These are phyloP conservation scores for Hypsizygus marmoreus DNA, from an alignment of 768 basidiomycete genomes.

Conservation along the genomic window DNA sequence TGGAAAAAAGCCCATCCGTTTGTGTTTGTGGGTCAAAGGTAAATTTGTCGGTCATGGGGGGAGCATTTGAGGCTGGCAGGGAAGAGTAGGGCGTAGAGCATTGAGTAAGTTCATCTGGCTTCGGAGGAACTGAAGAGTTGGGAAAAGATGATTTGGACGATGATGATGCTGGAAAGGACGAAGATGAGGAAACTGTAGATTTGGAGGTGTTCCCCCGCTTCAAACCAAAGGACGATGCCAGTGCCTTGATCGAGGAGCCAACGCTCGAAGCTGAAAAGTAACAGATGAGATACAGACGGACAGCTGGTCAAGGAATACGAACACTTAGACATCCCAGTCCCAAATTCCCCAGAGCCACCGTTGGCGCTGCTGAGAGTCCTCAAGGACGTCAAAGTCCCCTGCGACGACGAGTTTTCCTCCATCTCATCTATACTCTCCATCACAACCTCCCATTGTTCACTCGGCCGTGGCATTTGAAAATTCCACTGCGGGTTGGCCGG, in stretches of 20 bases:
- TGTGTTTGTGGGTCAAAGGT: slow-evolving; percentile 38
- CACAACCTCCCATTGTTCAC: slow-evolving; percentile 85
- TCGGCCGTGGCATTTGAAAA: slow-evolving; percentile 52
- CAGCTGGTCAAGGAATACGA: slow-evolving; percentile 22
- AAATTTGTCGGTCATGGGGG: slow-evolving; percentile 52
- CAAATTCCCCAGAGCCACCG: slow-evolving; percentile 66
- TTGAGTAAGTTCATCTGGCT: slow-evolving; percentile 39
- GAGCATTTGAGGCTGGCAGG: slow-evolving; percentile 31
- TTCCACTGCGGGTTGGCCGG: slow-evolving; percentile 15
- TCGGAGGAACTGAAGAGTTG: slow-evolving; percentile 22
- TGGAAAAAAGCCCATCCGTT: not conserved
- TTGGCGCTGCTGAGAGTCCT: slow-evolving; percentile 33
- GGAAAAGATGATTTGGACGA: slow-evolving; percentile 25
- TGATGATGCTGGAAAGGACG: slow-evolving; percentile 16
- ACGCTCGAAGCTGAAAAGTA: slow-evolving; percentile 54
- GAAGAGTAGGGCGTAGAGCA: slow-evolving; percentile 46
- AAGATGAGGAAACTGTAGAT: slow-evolving; percentile 14
- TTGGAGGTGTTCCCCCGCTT: slow-evolving; percentile 50
- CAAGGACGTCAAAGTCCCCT: slow-evolving; percentile 51
- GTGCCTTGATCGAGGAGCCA: slow-evolving; percentile 70
- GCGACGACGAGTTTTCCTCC: slow-evolving; percentile 57
- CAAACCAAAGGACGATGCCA: slow-evolving; percentile 76
- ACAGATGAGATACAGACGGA: slow-evolving; percentile 11
- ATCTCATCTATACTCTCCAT: slow-evolving; percentile 78
- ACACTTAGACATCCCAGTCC: slow-evolving; percentile 66